These are phyloP conservation scores for Colletotrichum somersetense DNA, from an alignment of 2,329 filamentous ascomycete genomes.

Conservation along the genomic window DNA sequence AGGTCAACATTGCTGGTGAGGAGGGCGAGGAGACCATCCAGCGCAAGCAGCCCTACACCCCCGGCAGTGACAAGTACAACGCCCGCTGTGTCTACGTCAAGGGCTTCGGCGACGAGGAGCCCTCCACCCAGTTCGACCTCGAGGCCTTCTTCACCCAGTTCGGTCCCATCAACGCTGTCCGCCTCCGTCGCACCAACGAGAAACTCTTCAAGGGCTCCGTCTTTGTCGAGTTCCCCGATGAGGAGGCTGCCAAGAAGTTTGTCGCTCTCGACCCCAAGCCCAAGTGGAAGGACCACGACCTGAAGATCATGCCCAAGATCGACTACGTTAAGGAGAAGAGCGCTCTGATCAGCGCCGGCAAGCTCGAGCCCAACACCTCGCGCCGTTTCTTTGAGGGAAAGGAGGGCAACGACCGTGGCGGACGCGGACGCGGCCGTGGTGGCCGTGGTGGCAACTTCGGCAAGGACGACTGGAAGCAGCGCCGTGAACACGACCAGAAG, in stretches of 20 bases:
- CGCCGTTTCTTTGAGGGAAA: slow-evolving; percentile 64
- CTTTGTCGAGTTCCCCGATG: slow-evolving; percentile 90
- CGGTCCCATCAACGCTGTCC: slow-evolving; percentile 84
- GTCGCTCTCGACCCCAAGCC: slow-evolving; percentile 84
- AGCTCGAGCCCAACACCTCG: slow-evolving; percentile 69
- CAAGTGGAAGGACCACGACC: slow-evolving; percentile 83
- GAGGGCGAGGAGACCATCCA: slow-evolving; percentile 79
- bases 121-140: slow-evolving; percentile 90
- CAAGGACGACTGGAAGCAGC: slow-evolving; percentile 73
- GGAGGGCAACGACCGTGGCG: slow-evolving; percentile 47
- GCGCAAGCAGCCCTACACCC: slow-evolving; percentile 78
- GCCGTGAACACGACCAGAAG: slow-evolving; percentile 72
- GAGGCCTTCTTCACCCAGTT: slow-evolving; percentile 90
- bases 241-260: slow-evolving; percentile 85
- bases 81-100: slow-evolving; percentile 89
- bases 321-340: slow-evolving; percentile 86
- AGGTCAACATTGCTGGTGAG: slow-evolving; percentile 80
- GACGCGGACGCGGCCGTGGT: slow-evolving; percentile 52
- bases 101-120: slow-evolving; percentile 89
- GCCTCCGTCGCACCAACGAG: slow-evolving; percentile 81
- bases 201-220: slow-evolving; percentile 94
- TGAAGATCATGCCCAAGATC: slow-evolving; percentile 88
- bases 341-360: slow-evolving; percentile 77
- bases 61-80: slow-evolving; percentile 75
- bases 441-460: slow-evolving; percentile 53